Evolutionary conservation across 768 basidiomycete genomes (phyloP), one percentile per base, ranked within the genome.

Genomic region (Boletus rubropictus): DNA sequence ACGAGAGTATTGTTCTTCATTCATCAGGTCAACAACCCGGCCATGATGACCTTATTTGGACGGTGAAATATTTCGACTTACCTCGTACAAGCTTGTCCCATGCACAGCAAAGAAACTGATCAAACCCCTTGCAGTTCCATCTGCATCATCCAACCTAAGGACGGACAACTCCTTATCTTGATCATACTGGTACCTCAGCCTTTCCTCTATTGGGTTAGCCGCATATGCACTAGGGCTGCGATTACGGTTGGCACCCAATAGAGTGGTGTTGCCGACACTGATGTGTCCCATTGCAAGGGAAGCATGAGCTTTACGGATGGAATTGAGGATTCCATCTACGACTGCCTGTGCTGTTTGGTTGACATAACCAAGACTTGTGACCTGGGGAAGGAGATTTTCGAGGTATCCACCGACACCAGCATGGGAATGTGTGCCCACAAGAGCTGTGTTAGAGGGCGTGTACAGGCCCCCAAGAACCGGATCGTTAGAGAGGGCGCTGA

Each of bases 101-200:
- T 89, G 88, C 0, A 89, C 86, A 1, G 86, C 70, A 62, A 82
- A 89, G 67, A 84, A 88, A 62, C 79, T 84, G 54, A 88, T 59
- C 56, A 89, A 74, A 2, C 87, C 86, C 44, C 79, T 71, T 17
- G 79, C 72, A 24, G 72, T 73, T 24, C 85, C 85, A 44, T 60
- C 66, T 7, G 52, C 53, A 59, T 86, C 82, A 37, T 83, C 75
- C 51, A 89, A 83, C 39, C 79, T 72, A 45, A 90, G 63, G 15
- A 87, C 69, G 5, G 81, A 79, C 72, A 89, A 68, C 4, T 80
- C 79, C 67, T 84, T 87, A 64, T 89, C 88, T 59, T 84, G 81
- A 56, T 90, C 81, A 47, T 73, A 80, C 50, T 78, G 63, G 57
- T 89, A 88, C 53, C 66, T 67, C 12, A 77, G 83, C 35, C 84